Evolutionary conservation across 148 eudicot species (phyloP), one percentile per base, ranked within the genome.

Genomic region (Arbutus unedo): DNA sequence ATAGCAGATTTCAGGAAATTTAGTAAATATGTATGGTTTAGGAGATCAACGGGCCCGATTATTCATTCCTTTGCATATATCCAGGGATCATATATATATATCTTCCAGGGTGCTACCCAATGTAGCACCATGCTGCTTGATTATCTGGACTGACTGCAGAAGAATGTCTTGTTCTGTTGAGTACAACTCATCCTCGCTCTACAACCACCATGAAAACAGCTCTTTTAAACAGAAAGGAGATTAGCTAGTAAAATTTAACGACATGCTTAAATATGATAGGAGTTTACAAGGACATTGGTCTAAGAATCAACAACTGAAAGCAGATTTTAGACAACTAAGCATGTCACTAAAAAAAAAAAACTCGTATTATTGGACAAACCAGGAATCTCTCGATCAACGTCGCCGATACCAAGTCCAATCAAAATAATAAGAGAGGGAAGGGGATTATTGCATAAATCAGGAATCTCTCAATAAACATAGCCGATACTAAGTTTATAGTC

Each of bases 91-190:
- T 59, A 59, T 59, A 3, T 64, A 59, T 59, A 59, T 59, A 3
- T 64, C 70, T 64, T 64, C 70, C 70, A 8, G 70, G 41, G 38
- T 64, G 23, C 38, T 59, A 59, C 64, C 53, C 53, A 50, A 50
- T 0, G 53, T 8, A 50, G 53, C 97, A 87, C 98, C 97, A 55
- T 95, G 92, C 84, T 90, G 86, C 89, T 93, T 87, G 80, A 96
- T 90, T 81, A 96, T 94, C 86, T 83, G 83, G 80, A 91, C 89
- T 41, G 95, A 86, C 79, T 90, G 91, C 62, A 96, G 88, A 73
- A 96, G 92, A 82, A 96, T 92, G 82, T 94, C 93, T 85, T 96
- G 98, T 76, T 93, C 89, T 4, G 91, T 86, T 21, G 94, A 74
- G 78, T 83, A 92, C 53, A 90, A 79, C 82, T 88, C 92, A 5